Base-by-base conservation (phyloP, 2,329 filamentous ascomycete genomes). In the Colletotrichum tofieldiae region DNA sequence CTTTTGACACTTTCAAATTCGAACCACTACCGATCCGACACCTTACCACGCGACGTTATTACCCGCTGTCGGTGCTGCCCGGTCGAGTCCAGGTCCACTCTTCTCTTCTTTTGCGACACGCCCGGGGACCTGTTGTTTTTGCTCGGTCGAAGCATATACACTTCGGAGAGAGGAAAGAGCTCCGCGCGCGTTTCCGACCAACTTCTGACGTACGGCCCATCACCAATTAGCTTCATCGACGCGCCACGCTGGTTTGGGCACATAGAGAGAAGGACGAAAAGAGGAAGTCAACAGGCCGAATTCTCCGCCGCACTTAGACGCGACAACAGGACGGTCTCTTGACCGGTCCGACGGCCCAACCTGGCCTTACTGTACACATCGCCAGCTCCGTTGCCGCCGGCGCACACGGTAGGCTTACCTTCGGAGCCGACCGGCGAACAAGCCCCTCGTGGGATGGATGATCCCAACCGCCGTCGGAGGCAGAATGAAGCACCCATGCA, bases 401-500 rank as follows among this genome's bases (percentile, higher is more conserved):
- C 88, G 85, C 88, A 89, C 85, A 89, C 88, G 86, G 86, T 90
- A 81, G 87, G 89, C 86, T 86, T 88, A 83, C 85, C 86, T 83
- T 83, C 87, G 84, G 86, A 84, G 84, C 84, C 86, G 82, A 84
- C 85, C 83, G 81, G 83, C 79, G 83, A 86, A 82, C 82, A 84
- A 81, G 83, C 85, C 79, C 81, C 86, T 86, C 81, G 83, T 84
- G 91, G 90, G 81, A 96, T 96, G 94, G 94, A 96, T 87, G 91
- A 93, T 84, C 90, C 92, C 85, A 90, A 89, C 83, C 90, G 89
- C 81, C 87, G 90, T 80, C 88, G 91, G 86, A 92, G 93, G 89
- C 92, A 93, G 86, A 90, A 93, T 89, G 93, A 93, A 84, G 87
- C 89, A 84, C 87, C 90, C 81, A 86, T 88, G 82, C 92, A 92